A percentile compares a stretch with the other conserved stretches of the same genome.
Evolutionary conservation across 192 early-diverging fungal genomes (phyloP).

Genomic region (Chytriomyces confervae): DNA sequence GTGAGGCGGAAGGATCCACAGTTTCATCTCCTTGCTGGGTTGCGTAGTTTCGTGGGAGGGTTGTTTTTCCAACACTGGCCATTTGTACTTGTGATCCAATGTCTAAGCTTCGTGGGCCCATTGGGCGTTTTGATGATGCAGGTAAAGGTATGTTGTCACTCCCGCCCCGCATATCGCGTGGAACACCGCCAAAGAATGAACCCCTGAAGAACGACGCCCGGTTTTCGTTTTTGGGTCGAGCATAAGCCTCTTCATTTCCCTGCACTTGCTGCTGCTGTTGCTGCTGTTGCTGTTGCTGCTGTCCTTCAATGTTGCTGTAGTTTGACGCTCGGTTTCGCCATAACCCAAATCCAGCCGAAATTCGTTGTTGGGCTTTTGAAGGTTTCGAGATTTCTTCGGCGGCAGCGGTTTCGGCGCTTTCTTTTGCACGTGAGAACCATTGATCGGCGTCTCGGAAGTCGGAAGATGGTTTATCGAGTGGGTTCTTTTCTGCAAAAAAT

Average conservation of each 20-base stretch:
- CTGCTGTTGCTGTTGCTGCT: too few relatives aligned
- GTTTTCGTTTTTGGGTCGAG: background rate
- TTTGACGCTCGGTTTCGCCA: background rate
- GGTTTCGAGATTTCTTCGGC: background rate
- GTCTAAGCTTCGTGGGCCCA: background rate
- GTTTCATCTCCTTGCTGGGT: background rate
- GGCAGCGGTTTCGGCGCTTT: conserved; percentile 15
- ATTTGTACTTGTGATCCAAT: background rate
- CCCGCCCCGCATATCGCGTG: background rate
- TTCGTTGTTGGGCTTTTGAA: background rate
- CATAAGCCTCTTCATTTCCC: background rate
- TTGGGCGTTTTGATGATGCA: background rate
- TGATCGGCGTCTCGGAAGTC: conserved; percentile 32
- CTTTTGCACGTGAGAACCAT: conserved; percentile 31
- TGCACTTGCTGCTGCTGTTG: too few relatives aligned
- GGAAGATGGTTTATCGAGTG: conserved; percentile 25
- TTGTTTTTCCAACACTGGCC: background rate
- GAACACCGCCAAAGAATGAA: conserved; percentile 32
- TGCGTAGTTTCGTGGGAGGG: background rate
- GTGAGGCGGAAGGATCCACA: background rate
- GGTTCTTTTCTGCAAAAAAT: conserved; percentile 19
- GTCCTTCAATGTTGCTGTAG: background rate
- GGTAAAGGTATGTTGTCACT: background rate
- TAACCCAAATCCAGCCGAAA: background rate
- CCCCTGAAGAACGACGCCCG: conserved; percentile 22